phyloP scores from a whole-genome alignment of 2,329 filamentous ascomycete genomes.

The Aspergillus sp. region DNA sequence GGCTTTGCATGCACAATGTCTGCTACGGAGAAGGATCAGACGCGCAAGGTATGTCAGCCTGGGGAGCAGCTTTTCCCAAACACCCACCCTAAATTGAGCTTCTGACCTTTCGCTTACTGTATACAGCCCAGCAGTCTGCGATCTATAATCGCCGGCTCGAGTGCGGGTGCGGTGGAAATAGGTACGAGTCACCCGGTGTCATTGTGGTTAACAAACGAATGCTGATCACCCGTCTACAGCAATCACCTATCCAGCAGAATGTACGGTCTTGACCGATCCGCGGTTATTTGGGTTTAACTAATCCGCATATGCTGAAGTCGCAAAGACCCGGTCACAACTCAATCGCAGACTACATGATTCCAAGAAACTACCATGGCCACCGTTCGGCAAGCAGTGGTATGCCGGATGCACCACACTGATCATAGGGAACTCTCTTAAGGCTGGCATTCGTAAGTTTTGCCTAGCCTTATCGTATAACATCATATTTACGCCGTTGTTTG shows the following conservation, averaged over 20 bases:
- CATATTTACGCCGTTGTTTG: neutral
- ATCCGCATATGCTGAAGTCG: constrained; percentile 56
- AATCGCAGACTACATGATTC: constrained; percentile 78
- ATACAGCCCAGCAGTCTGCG: constrained; percentile 73
- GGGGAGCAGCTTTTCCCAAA: neutral
- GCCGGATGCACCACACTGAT: constrained; percentile 96
- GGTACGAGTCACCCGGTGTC: constrained; percentile 49
- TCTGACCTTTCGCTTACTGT: constrained; percentile 12
- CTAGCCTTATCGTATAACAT: neutral
- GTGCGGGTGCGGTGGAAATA: constrained; percentile 94
- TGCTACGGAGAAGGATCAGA: constrained; percentile 36
- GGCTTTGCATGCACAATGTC: constrained; percentile 24
- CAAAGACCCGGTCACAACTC: constrained; percentile 91
- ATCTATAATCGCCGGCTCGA: constrained; percentile 86
- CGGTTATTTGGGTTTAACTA: constrained; percentile 3
- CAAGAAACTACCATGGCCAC: constrained; percentile 90
- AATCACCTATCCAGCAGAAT: constrained; percentile 93
- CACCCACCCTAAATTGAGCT: constrained; percentile 33
- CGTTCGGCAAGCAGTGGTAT: constrained; percentile 94
- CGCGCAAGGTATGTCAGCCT: constrained; percentile 34
- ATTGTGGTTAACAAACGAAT: neutral
- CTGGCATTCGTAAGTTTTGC: constrained; percentile 73
- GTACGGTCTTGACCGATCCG: constrained; percentile 49
- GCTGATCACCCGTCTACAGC: constrained; percentile 49
- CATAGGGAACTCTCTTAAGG: constrained; percentile 94